Conservation (phyloP, 345 rosid species). For the Nasturtium officinale region DNA sequence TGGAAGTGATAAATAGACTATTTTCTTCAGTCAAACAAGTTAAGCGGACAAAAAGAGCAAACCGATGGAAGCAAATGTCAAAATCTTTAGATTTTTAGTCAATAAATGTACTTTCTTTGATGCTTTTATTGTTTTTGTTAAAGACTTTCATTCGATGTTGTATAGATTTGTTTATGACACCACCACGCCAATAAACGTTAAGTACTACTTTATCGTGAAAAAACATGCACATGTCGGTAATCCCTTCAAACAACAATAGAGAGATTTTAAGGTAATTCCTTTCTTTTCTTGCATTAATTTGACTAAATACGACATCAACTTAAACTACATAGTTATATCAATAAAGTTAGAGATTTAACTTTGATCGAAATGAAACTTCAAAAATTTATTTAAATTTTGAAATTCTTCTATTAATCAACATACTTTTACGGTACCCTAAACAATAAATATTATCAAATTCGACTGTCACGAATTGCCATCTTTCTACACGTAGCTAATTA, state of each 20-base stretch:
- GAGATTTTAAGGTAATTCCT: not conserved
- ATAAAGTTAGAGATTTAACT: not conserved
- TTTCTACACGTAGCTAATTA: not conserved
- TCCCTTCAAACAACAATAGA: conserved; percentile 8
- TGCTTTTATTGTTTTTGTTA: too few relatives aligned
- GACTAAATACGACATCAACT: conserved; percentile 6
- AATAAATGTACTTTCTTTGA: conserved; percentile 21
- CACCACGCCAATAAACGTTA: not conserved
- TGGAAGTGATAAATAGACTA: conserved; percentile 22
- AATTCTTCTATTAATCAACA: not conserved
- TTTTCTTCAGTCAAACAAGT: conserved; percentile 26
- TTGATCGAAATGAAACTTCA: not conserved
- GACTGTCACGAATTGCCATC: not conserved
- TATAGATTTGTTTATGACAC: not conserved
- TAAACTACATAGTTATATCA: not conserved
- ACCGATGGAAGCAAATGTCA: conserved; percentile 12
- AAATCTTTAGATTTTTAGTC: conserved; percentile 17
- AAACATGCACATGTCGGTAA: too few relatives aligned
- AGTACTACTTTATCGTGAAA: not conserved
- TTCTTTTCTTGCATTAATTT: conserved; percentile 20
- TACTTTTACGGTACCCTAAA: not conserved
- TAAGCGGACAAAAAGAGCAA: conserved; percentile 5
- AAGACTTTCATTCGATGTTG: not conserved
- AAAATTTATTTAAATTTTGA: not conserved
- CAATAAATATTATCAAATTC: not conserved